Conservation (phyloP, 2,329 filamentous ascomycete species). For the Decorospora gaudefroyi region DNA sequence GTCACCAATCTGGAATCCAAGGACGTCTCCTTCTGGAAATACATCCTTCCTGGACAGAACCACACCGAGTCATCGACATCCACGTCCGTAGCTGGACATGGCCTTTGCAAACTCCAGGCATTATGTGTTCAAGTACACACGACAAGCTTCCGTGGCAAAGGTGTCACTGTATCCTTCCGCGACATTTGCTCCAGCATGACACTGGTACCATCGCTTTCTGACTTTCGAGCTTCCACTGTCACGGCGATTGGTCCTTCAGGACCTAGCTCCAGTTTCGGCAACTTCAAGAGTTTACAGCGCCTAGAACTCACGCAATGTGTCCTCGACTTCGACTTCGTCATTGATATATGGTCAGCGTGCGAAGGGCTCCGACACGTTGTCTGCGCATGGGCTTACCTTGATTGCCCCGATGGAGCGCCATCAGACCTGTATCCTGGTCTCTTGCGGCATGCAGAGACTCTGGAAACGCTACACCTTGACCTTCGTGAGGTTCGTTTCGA, state of each 20-base stretch:
- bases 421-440: constrained; percentile 19
- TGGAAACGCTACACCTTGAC: constrained; percentile 26
- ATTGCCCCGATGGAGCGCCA: background rate
- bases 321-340: constrained; percentile 16
- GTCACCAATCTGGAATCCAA: constrained; percentile 29
- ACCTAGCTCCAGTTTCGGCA: background rate
- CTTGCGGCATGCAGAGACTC: constrained; percentile 13
- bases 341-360: constrained; percentile 16
- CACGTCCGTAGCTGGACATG: constrained; percentile 1
- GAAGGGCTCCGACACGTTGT: constrained; percentile 24
- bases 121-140: constrained; percentile 27
- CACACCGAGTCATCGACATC: background rate
- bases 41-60: constrained; percentile 7
- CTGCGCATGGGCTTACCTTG: constrained; percentile 26
- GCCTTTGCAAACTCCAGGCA: constrained; percentile 19
- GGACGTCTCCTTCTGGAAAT: constrained; percentile 29
- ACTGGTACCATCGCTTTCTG: constrained; percentile 14
- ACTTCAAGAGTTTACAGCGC: constrained; percentile 19
- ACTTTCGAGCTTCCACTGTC: constrained; percentile 23
- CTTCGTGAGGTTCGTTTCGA: constrained; percentile 12
- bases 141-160: background rate
- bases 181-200: constrained; percentile 15
- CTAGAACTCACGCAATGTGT: constrained; percentile 29
- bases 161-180: constrained; percentile 4
- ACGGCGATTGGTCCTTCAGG: background rate